phyloP scores from a whole-genome alignment of 805 yeast species.

The Candida schatavii region DNA sequence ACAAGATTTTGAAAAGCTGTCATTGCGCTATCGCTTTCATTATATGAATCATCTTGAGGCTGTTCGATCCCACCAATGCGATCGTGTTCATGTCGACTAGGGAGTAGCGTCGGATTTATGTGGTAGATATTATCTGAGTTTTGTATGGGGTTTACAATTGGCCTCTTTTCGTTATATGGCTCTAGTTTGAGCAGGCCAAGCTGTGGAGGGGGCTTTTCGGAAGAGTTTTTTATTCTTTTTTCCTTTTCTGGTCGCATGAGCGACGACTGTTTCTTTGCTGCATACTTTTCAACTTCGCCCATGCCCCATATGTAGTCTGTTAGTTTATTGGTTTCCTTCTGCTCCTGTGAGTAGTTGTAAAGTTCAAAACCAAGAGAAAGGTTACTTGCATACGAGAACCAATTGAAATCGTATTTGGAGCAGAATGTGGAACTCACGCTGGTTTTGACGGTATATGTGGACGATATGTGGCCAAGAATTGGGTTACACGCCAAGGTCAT shows the following conservation, averaged over 20 bases:
- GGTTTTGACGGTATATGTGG: slow-evolving; percentile 84
- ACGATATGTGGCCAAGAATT: slow-evolving; percentile 80
- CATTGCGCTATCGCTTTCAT: too few relatives aligned
- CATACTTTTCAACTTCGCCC: background rate
- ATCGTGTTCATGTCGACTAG: slow-evolving; percentile 11
- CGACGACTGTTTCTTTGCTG: slow-evolving; percentile 2
- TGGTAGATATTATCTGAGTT: slow-evolving; percentile 23
- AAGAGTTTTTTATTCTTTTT: background rate
- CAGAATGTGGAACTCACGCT: slow-evolving; percentile 72
- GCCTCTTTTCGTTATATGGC: background rate
- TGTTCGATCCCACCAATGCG: background rate
- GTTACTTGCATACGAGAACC: slow-evolving; percentile 87
- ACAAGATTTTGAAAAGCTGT: slow-evolving; percentile 51
- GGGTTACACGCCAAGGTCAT: slow-evolving; percentile 88
- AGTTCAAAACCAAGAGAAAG: slow-evolving; percentile 83
- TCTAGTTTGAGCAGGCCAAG: background rate
- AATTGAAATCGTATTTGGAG: slow-evolving; percentile 83
- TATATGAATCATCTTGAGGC: slow-evolving; percentile 22
- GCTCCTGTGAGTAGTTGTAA: slow-evolving; percentile 46
- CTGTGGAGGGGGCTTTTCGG: background rate
- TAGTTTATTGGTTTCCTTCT: background rate
- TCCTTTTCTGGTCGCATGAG: background rate
- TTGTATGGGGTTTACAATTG: slow-evolving; percentile 24
- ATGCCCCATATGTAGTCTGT: slow-evolving; percentile 1
- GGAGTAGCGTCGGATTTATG: slow-evolving; percentile 23